Evolutionary conservation across 1,284 basidiomycete genomes (phyloP).

Genomic region (Mixia osmundae): DNA sequence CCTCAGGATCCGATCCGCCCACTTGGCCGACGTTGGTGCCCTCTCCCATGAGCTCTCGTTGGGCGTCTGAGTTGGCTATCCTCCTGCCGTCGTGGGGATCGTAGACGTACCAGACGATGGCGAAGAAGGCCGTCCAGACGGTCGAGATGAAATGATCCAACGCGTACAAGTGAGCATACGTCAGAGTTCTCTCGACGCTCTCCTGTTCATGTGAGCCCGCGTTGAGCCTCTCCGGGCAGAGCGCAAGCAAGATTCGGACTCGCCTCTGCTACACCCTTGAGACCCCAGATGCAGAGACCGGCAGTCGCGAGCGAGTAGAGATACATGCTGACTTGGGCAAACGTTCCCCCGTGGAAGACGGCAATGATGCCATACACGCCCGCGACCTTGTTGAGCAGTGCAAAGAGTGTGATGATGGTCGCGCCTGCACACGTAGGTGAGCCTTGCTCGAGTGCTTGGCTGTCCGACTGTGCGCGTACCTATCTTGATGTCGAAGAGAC

Average conservation of each 20-base stretch:
- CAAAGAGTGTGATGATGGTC: constrained; percentile 59
- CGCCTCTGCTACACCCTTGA: constrained; percentile 61
- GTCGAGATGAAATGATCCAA: constrained; percentile 84
- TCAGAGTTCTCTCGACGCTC: constrained; percentile 53
- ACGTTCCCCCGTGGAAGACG: constrained; percentile 62
- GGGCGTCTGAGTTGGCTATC: constrained; percentile 56
- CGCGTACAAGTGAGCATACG: constrained; percentile 77
- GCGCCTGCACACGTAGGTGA: no score
- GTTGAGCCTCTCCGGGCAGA: no score
- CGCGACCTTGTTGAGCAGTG: constrained; percentile 91
- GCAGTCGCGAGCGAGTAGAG: constrained; percentile 73
- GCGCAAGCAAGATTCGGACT: no score
- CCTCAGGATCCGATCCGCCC: constrained; percentile 19
- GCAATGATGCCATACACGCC: constrained; percentile 90
- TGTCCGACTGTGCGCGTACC: no score
- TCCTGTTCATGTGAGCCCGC: no score
- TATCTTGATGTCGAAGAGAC: no score
- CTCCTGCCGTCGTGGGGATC: constrained; percentile 70
- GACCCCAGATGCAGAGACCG: constrained; percentile 60
- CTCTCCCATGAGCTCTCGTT: constrained; percentile 60
- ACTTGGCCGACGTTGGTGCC: constrained; percentile 11
- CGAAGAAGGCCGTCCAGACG: constrained; percentile 75
- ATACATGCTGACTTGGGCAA: constrained; percentile 75
- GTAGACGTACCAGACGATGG: constrained; percentile 66
- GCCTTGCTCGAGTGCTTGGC: no score